These are phyloP conservation scores for Moricandia arvensis DNA, from an alignment of 345 rosid species.

Conservation along the genomic window DNA sequence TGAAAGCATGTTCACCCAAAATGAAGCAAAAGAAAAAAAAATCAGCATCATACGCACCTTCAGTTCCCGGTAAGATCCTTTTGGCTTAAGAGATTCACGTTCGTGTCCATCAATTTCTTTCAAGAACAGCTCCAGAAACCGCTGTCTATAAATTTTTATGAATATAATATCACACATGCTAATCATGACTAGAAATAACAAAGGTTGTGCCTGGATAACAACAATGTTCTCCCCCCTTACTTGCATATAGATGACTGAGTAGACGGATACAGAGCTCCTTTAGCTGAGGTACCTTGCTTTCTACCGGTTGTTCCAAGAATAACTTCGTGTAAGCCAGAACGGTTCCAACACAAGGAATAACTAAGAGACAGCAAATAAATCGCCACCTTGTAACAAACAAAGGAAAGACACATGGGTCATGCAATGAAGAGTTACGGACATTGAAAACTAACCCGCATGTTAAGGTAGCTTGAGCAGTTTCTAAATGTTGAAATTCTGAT, in stretches of 20 bases:
- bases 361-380: slow-evolving; percentile 39
- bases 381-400: slow-evolving; percentile 3
- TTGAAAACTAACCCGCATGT: slow-evolving; percentile 76
- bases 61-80: slow-evolving; percentile 60
- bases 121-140: slow-evolving; percentile 58
- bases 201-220: not conserved
- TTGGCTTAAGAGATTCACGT: slow-evolving; percentile 28
- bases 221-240: slow-evolving; percentile 44
- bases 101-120: slow-evolving; percentile 33
- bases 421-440: slow-evolving; percentile 9
- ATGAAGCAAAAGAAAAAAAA: slow-evolving; percentile 17
- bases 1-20: slow-evolving; percentile 13
- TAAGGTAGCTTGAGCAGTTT: slow-evolving; percentile 70
- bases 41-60: slow-evolving; percentile 54
- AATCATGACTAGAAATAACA: not conserved
- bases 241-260: slow-evolving; percentile 85
- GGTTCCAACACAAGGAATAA: slow-evolving; percentile 90
- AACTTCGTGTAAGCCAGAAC: slow-evolving; percentile 81
- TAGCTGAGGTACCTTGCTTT: slow-evolving; percentile 92
- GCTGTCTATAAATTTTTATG: slow-evolving; percentile 44
- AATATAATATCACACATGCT: not conserved
- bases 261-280: slow-evolving; percentile 74
- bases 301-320: slow-evolving; percentile 91
- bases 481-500: slow-evolving; percentile 80
- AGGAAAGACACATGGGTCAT: slow-evolving; percentile 5